Evolutionary conservation across 1,284 basidiomycete species (phyloP), one percentile per base, ranked within the genome.

Genomic region (Microbotryum saponariae): DNA sequence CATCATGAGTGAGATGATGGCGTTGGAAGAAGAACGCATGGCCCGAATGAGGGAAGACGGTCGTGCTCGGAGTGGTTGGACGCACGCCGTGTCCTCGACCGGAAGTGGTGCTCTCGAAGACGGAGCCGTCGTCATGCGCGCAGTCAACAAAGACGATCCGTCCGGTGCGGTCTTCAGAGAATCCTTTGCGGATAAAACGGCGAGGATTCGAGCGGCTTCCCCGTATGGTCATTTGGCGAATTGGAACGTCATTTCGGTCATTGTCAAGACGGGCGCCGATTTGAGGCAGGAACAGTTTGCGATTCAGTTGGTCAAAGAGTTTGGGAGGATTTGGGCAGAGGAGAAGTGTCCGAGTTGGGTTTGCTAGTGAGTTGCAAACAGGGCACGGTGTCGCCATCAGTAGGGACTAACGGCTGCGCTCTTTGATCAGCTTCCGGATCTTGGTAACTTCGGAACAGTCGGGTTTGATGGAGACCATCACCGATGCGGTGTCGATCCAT

Each of bases 1-100:
- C 29, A 98, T 99, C 71, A 99, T 99, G 96, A 85, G 89, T 72
- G 94, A 99, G 80, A 99, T 99, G 94, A 82, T 97, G 72, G 82
- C 89, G 47, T 79, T 99, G 29, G 94, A 99, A 76, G 93, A 98
- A 73, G 91, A 97, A 76, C 83, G 94, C 27, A 94, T 98, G 85
- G 83, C 87, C 61, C 83, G 93, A 18, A 99, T 97, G 94, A 85
- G 85, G 60, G 84, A 70, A 9, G 69, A 69, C 3, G 67, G 54
- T 20, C 48, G 53, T 2, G 60, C 58, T 9, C 21, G 61, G 25
- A 65, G 52, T 33, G 58, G 61, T 3, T 66, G 61, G 63, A 54
- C 45, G 7, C 44, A 50, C 18, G 48, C 60, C n/a, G 29, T 52
- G 16, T 29, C 47, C 10, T 58, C 53, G 3, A 29, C 49, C 6